phyloP scores from a whole-genome alignment of 768 basidiomycete species.

The Paxillus ammoniavirescens region DNA sequence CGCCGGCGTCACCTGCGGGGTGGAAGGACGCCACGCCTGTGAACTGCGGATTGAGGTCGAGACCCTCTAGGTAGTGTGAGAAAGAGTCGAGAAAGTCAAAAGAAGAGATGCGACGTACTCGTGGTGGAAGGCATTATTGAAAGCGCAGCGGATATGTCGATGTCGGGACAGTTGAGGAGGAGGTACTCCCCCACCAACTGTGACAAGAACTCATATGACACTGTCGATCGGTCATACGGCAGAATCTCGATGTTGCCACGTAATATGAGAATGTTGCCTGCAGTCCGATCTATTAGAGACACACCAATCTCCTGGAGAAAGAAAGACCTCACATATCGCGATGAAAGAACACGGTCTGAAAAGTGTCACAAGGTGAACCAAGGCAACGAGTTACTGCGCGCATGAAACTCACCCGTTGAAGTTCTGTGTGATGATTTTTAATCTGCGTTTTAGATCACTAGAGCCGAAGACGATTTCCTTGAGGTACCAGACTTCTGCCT shows the following conservation, averaged over 20 bases:
- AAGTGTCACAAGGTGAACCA: not conserved
- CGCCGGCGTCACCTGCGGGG: slow-evolving; percentile 64
- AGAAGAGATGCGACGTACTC: slow-evolving; percentile 44
- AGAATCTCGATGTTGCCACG: slow-evolving; percentile 77
- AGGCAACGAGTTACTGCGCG: not conserved
- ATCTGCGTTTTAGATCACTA: slow-evolving; percentile 24
- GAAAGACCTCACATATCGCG: slow-evolving; percentile 64
- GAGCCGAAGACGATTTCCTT: slow-evolving; percentile 59
- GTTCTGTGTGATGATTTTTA: slow-evolving; percentile 79
- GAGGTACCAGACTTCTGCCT: slow-evolving; percentile 72
- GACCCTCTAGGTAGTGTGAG: slow-evolving; percentile 55
- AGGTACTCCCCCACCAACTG: slow-evolving; percentile 84
- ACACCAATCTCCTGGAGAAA: not conserved
- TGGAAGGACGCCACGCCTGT: slow-evolving; percentile 66
- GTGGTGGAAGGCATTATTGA: slow-evolving; percentile 59
- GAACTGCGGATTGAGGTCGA: slow-evolving; percentile 88
- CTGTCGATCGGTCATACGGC: slow-evolving; percentile 61
- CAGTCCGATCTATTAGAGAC: not conserved
- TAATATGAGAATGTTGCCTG: slow-evolving; percentile 87
- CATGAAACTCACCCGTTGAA: slow-evolving; percentile 66
- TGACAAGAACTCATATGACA: slow-evolving; percentile 84
- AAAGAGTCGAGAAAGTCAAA: not conserved
- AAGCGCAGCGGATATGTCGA: slow-evolving; percentile 32
- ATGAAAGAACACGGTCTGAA: slow-evolving; percentile 87
- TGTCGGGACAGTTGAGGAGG: slow-evolving; percentile 47